Evolutionary conservation across 352 stramenopile genomes (phyloP).

Genomic region (Phytopythium boreale): DNA sequence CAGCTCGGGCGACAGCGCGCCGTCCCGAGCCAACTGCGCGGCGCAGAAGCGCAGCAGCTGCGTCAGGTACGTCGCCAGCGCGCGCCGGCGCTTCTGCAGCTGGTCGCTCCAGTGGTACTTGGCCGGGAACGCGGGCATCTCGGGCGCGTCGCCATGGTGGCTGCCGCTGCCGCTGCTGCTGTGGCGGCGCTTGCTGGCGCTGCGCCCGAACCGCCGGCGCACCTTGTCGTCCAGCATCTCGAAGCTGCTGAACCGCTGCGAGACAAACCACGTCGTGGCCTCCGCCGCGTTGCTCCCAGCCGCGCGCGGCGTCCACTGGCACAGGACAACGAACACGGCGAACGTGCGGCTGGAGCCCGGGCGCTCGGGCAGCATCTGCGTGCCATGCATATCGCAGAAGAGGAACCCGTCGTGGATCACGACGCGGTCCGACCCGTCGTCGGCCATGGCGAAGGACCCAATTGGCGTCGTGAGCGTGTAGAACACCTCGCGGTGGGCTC

Average conservation of each 20-base stretch:
- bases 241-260: constrained; percentile 45
- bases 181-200: background rate
- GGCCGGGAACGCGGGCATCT: constrained; percentile 32
- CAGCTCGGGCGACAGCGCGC: constrained; percentile 20
- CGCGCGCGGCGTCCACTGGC: constrained; percentile 21
- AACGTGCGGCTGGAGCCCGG: constrained; percentile 12
- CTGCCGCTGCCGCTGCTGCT: background rate
- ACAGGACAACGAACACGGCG: constrained; percentile 38
- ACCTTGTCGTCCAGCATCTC: constrained; percentile 32
- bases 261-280: constrained; percentile 34
- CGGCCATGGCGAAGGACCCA: constrained; percentile 15
- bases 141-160: background rate
- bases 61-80: constrained; percentile 27
- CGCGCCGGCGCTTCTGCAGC: constrained; percentile 32
- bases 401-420: constrained; percentile 29
- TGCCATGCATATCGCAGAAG: constrained; percentile 26
- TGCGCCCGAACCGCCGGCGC: constrained; percentile 21
- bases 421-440: constrained; percentile 19
- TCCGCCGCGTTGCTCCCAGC: background rate
- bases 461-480: constrained; percentile 10
- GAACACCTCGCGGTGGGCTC: constrained; percentile 5
- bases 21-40: constrained; percentile 4
- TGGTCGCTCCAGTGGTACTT: constrained; percentile 34
- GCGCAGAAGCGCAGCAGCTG: constrained; percentile 34
- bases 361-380: constrained; percentile 18